Base-by-base conservation (phyloP, 495 filamentous ascomycete species). In the Penicillium coffeae region DNA sequence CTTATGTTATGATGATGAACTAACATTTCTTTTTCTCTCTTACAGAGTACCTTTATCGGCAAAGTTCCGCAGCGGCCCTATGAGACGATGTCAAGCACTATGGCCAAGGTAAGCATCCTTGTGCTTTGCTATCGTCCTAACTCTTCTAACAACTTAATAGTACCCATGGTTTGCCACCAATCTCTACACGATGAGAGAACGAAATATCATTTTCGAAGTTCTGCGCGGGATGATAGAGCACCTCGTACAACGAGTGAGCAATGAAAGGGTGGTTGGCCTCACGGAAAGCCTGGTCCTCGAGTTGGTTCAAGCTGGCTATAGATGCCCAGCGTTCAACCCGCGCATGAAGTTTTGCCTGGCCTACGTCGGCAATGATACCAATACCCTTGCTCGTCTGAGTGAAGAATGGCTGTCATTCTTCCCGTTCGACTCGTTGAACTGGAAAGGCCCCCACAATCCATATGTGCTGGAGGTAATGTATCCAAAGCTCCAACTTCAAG, bases 41-140 rank as follows among this genome's bases (percentile, higher is more conserved):
- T 30, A 10, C 4, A 30, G 25, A 30, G 25, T 10, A 61, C 83
- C 87, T 60, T 81, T 82, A 8, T 73, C 79, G 3, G 67, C 65
- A 21, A 78, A 84, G 45, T 86, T 82, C 47, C 80, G 5, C 83
- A 90, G 65, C 83, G 88, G 1, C 78, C 82, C 8, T 91, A 81
- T 52, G 88, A 93, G 69, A 84, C 76, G 33, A 75, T 88, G 59
- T 86, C 89, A 52, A 87, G 80, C 52, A 88, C 83, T 0, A 68
- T 93, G 42, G 77, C 78, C 56, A 93, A 91, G 73, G 73, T 85
- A 54, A 47, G 5, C 12, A 37, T 6, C 5, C 4, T 13, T 18
- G 8, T 18, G 6, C 35, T 46, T 30, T 42, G 2, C 32, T 47
- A 8, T 47, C 42, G 47, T 35, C 45, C 25, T 40, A 59, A 61